Evolutionary conservation across 805 yeast genomes (phyloP).

Genomic region (Millerozyma miso): DNA sequence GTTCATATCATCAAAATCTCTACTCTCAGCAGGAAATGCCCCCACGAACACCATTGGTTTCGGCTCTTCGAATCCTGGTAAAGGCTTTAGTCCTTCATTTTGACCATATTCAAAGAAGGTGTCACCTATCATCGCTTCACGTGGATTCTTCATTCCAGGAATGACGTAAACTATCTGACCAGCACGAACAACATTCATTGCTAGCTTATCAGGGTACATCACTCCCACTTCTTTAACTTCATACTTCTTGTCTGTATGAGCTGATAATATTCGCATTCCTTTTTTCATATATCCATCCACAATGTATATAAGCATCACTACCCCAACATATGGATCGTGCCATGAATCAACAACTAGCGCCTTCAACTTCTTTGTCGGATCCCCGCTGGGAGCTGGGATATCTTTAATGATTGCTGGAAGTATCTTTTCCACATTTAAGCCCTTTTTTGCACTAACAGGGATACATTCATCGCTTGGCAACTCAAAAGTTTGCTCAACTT

Average conservation of each 20-base stretch:
- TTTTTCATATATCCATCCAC: conserved; percentile 77
- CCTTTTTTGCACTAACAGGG: conserved; percentile 90
- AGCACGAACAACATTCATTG: conserved; percentile 62
- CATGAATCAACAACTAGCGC: conserved; percentile 93
- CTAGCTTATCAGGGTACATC: conserved; percentile 84
- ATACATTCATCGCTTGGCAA: conserved; percentile 69
- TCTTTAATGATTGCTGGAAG: conserved; percentile 77
- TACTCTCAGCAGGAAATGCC: conserved; percentile 94
- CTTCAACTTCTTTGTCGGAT: conserved; percentile 48
- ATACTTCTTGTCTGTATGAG: conserved; percentile 69
- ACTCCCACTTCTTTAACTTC: conserved; percentile 93
- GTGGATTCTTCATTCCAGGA: conserved; percentile 89
- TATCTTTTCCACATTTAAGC: conserved; percentile 70
- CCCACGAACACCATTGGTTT: conserved; percentile 99
- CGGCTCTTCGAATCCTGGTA: conserved; percentile 94
- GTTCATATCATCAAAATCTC: conserved; percentile 82
- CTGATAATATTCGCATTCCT: conserved; percentile 74
- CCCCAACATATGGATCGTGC: conserved; percentile 93
- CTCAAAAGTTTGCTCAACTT: conserved; percentile 82
- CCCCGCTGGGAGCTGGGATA: conserved; percentile 77
- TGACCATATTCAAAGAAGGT: conserved; percentile 67
- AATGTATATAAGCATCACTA: conserved; percentile 75
- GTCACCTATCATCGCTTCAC: conserved; percentile 89
- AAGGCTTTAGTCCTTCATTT: conserved; percentile 57
- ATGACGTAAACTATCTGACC: conserved; percentile 95